phyloP scores from a whole-genome alignment of 202 grass and related monocot genomes.

The Eragrostis tef region DNA sequence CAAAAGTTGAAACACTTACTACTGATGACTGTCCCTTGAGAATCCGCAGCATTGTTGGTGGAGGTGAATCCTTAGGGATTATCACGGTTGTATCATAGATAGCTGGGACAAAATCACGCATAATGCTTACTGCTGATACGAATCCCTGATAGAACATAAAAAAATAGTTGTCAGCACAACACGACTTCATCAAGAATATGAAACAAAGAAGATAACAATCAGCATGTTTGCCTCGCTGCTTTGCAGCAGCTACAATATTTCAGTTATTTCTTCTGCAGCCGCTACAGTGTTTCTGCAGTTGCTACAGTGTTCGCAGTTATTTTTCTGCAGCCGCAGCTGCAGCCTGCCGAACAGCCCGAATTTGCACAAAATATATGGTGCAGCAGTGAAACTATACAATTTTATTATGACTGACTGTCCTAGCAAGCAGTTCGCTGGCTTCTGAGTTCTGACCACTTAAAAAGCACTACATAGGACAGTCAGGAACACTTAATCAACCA shows the following conservation, averaged over 20 bases:
- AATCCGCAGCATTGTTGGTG: conserved; percentile 89
- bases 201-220: too few relatives aligned
- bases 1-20: conserved; percentile 45
- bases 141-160: conserved; percentile 62
- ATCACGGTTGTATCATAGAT: conserved; percentile 82
- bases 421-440: conserved; percentile 4
- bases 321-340: too few relatives aligned
- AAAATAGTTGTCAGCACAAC: conserved; percentile 21
- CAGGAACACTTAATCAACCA: neutral
- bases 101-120: conserved; percentile 84
- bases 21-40: conserved; percentile 84
- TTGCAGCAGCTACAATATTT: too few relatives aligned
- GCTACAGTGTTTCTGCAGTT: too few relatives aligned
- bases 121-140: conserved; percentile 76
- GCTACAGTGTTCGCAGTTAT: too few relatives aligned
- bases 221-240: too few relatives aligned
- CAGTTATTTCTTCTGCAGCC: too few relatives aligned
- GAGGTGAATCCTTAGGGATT: conserved; percentile 79
- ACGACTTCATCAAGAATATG: neutral
- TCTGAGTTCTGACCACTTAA: neutral
- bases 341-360: too few relatives aligned
- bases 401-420: conserved; percentile 12
- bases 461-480: conserved; percentile 3
- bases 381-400: conserved; percentile 24
- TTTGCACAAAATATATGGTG: neutral